These are phyloP conservation scores for Claviceps sp. DNA, from an alignment of 2,329 filamentous ascomycete genomes.

Conservation along the genomic window DNA sequence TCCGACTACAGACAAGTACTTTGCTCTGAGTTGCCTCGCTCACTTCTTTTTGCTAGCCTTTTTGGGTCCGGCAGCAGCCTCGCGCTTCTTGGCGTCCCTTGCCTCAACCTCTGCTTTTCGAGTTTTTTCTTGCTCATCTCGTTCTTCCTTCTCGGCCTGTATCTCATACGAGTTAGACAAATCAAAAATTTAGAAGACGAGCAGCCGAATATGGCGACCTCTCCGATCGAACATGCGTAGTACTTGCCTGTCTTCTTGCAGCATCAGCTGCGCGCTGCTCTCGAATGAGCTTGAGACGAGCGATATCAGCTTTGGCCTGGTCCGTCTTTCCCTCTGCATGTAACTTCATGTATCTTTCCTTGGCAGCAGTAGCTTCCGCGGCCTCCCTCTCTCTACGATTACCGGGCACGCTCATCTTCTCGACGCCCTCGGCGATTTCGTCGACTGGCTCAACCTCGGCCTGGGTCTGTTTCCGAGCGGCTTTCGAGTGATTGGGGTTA, in stretches of 20 bases:
- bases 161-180: conserved; percentile 11
- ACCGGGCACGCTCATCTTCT: conserved; percentile 34
- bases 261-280: conserved; percentile 79
- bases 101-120: conserved; percentile 39
- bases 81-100: conserved; percentile 42
- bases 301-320: conserved; percentile 80
- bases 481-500: conserved; percentile 85
- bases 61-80: conserved; percentile 36
- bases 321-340: conserved; percentile 95
- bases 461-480: conserved; percentile 45
- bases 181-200: not conserved
- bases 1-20: not conserved
- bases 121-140: conserved; percentile 35
- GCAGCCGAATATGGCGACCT: not conserved
- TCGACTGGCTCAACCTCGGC: conserved; percentile 27
- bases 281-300: conserved; percentile 65
- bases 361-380: conserved; percentile 72
- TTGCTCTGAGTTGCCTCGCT: conserved; percentile 12
- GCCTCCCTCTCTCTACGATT: conserved; percentile 54
- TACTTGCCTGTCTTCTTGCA: conserved; percentile 59
- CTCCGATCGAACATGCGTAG: not conserved
- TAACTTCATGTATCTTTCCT: conserved; percentile 81
- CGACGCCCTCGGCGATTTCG: conserved; percentile 39
- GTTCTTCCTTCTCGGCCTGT: conserved; percentile 46
- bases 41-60: conserved; percentile 35